Evolutionary conservation across 1,139 yeast species (phyloP).

Genomic region (Nakaseomyces uthaithaninus): DNA sequence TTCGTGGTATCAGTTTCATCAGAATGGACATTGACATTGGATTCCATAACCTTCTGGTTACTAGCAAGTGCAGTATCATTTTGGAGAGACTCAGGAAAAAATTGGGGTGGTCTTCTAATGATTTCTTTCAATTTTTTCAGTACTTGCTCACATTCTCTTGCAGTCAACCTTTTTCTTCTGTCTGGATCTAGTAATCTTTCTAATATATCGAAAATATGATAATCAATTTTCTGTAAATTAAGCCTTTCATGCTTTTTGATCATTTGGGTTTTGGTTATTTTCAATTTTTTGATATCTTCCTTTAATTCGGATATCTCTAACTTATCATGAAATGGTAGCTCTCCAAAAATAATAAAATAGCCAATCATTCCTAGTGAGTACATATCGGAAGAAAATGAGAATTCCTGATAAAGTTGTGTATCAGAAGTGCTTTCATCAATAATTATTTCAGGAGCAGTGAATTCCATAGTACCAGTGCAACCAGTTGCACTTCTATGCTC

Average conservation of each 20-base stretch:
- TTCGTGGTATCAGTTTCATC: too few relatives aligned
- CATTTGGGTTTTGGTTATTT: constrained; percentile 22
- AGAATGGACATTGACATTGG: too few relatives aligned
- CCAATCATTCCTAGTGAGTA: constrained; percentile 78
- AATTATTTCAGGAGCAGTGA: constrained; percentile 77
- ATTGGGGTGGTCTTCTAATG: not conserved
- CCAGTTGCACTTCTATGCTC: constrained; percentile 54
- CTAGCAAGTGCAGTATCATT: too few relatives aligned
- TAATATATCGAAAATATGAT: constrained; percentile 36
- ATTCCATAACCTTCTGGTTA: too few relatives aligned
- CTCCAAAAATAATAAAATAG: constrained; percentile 63
- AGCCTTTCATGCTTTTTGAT: constrained; percentile 16
- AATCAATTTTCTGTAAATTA: constrained; percentile 32
- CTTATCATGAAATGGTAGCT: constrained; percentile 52
- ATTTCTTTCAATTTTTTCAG: constrained; percentile 22
- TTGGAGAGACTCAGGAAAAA: too few relatives aligned
- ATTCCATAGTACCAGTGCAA: constrained; percentile 78
- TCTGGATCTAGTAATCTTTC: constrained; percentile 33
- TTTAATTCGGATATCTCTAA: constrained; percentile 34
- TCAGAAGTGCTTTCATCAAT: constrained; percentile 16
- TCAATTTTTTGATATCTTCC: constrained; percentile 35
- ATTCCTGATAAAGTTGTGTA: constrained; percentile 37
- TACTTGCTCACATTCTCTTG: constrained; percentile 34
- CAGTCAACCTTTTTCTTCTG: constrained; percentile 39
- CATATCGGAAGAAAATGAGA: constrained; percentile 64